Evolutionary conservation across 768 basidiomycete species (phyloP).

Genomic region (Kwoniella dendrophila): DNA sequence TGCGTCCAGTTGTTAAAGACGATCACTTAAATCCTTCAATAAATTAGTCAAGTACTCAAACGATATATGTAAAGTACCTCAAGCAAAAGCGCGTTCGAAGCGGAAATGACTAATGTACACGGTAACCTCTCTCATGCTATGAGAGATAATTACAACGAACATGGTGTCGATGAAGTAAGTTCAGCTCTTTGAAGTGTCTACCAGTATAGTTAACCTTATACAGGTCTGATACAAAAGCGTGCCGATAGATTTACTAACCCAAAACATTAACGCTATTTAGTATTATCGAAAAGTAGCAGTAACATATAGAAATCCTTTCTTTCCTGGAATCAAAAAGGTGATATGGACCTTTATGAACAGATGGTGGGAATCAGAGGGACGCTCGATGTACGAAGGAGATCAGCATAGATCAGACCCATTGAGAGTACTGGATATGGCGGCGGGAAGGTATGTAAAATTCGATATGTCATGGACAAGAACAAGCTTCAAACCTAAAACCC

Average conservation of each 20-base stretch:
- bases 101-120: constrained; percentile 33
- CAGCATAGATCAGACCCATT: constrained; percentile 38
- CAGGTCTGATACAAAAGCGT: no score
- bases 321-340: constrained; percentile 64
- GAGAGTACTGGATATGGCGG: constrained; percentile 66
- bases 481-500: neutral
- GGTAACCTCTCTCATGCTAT: constrained; percentile 59
- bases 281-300: constrained; percentile 69
- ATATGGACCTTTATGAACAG: constrained; percentile 53
- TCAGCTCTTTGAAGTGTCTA: no score
- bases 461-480: neutral
- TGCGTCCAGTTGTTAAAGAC: neutral
- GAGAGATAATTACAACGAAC: constrained; percentile 61
- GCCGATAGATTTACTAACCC: no score
- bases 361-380: constrained; percentile 55
- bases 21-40: neutral
- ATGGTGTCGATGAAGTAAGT: constrained; percentile 66
- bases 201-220: no score
- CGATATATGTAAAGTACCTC: neutral
- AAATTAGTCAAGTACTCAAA: neutral
- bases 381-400: constrained; percentile 58
- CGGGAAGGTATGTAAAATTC: constrained; percentile 54
- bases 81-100: neutral
- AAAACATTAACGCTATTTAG: no score
- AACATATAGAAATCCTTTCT: constrained; percentile 74